Conservation (phyloP, 2,329 filamentous ascomycete genomes). For the Rosellinia necatrix region DNA sequence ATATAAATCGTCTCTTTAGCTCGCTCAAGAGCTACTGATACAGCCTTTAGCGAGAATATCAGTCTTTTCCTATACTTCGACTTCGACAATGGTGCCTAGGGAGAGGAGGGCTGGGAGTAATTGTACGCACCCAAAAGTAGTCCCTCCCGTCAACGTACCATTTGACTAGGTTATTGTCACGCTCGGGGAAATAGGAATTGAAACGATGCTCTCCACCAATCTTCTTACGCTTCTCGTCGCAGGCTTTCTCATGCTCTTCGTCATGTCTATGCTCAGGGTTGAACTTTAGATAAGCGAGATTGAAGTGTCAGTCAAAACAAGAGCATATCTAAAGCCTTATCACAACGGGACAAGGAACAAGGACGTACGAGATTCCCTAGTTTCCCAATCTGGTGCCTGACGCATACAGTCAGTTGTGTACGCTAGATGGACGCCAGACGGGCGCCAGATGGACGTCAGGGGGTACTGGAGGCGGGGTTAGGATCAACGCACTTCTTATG, state of each 20-base stretch:
- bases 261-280: conserved; percentile 92
- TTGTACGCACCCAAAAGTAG: conserved; percentile 75
- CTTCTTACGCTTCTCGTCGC: conserved; percentile 76
- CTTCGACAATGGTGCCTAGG: not conserved
- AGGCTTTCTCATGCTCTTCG: conserved; percentile 84
- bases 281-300: conserved; percentile 52
- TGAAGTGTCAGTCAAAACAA: conserved; percentile 15
- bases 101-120: not conserved
- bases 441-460: too few species aligned
- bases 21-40: conserved; percentile 85
- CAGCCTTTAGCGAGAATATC: conserved; percentile 53
- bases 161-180: conserved; percentile 84
- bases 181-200: conserved; percentile 87
- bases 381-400: conserved; percentile 64
- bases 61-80: not conserved
- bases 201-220: conserved; percentile 80
- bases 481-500: conserved; percentile 58
- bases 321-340: not conserved
- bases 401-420: not conserved
- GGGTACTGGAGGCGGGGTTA: too few species aligned
- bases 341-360: not conserved
- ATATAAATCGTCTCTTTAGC: conserved; percentile 96
- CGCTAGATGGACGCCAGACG: too few species aligned
- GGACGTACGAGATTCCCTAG: conserved; percentile 62
- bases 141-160: conserved; percentile 97